Evolutionary conservation across 2,329 filamentous ascomycete species (phyloP).

Genomic region (Pestalotiopsis sp.): DNA sequence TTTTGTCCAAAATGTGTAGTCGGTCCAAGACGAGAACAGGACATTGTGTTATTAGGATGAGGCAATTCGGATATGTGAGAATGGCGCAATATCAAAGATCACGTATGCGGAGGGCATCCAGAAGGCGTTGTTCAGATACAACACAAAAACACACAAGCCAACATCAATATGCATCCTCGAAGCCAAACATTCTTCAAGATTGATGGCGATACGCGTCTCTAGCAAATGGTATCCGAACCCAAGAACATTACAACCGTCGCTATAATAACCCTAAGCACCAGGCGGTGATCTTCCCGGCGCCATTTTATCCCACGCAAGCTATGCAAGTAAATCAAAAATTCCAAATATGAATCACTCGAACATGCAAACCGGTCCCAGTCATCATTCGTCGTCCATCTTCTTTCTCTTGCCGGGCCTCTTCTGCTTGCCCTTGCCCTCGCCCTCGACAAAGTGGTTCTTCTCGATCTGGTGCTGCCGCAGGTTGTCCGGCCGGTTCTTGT

Average conservation of each 20-base stretch:
- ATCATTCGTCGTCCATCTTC: slow-evolving; percentile 33
- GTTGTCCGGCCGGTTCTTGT: slow-evolving; percentile 59
- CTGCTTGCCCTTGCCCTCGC: slow-evolving; percentile 31
- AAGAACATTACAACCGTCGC: background rate
- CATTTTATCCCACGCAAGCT: background rate
- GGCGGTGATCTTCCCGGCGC: background rate
- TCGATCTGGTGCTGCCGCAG: slow-evolving; percentile 59
- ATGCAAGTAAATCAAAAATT: background rate
- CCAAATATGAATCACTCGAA: background rate
- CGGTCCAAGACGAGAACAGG: too few species aligned
- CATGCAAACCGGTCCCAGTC: background rate
- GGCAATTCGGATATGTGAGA: too few species aligned
- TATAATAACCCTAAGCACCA: too few species aligned
- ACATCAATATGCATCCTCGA: background rate
- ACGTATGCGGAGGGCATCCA: too few species aligned
- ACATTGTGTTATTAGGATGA: too few species aligned
- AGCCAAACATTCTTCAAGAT: background rate
- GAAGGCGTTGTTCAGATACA: too few species aligned
- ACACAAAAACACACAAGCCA: background rate
- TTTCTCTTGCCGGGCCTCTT: slow-evolving; percentile 51
- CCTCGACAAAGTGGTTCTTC: slow-evolving; percentile 57
- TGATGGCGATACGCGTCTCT: background rate
- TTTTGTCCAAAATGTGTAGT: too few species aligned
- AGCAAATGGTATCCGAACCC: background rate
- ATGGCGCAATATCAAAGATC: too few species aligned